Conservation (phyloP, 2,329 filamentous ascomycete species). For the Pyrenophora teres region DNA sequence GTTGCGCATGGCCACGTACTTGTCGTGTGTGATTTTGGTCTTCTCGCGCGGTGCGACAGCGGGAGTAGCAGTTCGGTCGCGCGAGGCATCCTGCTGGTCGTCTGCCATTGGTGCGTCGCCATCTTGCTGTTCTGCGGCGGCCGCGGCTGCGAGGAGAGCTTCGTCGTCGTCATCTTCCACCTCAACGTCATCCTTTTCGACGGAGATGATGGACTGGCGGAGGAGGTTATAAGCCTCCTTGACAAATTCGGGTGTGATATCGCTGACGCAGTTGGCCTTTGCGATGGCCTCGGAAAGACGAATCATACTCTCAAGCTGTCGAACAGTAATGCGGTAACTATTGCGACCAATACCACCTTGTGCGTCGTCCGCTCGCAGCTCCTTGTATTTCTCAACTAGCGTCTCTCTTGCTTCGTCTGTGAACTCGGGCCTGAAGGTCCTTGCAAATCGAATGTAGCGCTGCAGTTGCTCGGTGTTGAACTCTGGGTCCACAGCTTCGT, state of each 20-base stretch:
- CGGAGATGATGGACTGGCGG: constrained; percentile 92
- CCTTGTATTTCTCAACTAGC: constrained; percentile 92
- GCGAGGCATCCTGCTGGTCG: constrained; percentile 44
- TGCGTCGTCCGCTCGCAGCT: constrained; percentile 88
- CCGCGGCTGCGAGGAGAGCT: constrained; percentile 58
- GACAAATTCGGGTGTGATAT: constrained; percentile 83
- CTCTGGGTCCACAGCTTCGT: constrained; percentile 88
- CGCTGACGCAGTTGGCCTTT: constrained; percentile 94
- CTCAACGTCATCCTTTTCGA: constrained; percentile 97
- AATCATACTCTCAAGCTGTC: constrained; percentile 95
- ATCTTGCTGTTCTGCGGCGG: constrained; percentile 53
- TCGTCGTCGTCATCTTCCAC: constrained; percentile 81
- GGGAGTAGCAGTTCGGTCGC: constrained; percentile 43
- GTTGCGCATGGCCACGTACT: constrained; percentile 90
- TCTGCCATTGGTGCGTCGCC: constrained; percentile 44
- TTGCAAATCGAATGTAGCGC: constrained; percentile 94
- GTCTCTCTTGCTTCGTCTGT: constrained; percentile 82
- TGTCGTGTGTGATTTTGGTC: constrained; percentile 93
- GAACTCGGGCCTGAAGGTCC: constrained; percentile 92
- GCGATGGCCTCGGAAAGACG: constrained; percentile 96
- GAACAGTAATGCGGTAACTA: constrained; percentile 95
- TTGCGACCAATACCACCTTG: constrained; percentile 93
- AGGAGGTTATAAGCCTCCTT: constrained; percentile 90
- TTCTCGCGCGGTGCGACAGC: constrained; percentile 57
- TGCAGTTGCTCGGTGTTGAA: constrained; percentile 96